These are phyloP conservation scores for Annulohypoxylon maeteangense DNA, from an alignment of 495 filamentous ascomycete genomes.

Conservation along the genomic window DNA sequence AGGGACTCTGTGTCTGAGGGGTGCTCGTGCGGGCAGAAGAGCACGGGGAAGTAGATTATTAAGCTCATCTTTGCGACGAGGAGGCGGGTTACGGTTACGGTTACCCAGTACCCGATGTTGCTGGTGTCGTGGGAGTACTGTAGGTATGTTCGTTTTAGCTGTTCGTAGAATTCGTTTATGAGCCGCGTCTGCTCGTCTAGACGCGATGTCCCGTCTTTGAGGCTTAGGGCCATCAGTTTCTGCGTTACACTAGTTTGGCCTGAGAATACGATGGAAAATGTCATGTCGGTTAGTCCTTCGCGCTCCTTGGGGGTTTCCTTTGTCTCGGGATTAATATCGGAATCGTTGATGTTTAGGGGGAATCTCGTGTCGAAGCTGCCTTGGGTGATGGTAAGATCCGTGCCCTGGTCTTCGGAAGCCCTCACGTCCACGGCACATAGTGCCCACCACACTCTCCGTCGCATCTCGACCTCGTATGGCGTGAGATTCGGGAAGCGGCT, in stretches of 20 bases:
- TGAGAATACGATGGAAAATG: conserved; percentile 42
- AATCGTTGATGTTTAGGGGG: conserved; percentile 60
- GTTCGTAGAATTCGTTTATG: conserved; percentile 55
- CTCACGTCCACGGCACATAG: conserved; percentile 55
- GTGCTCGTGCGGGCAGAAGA: conserved; percentile 48
- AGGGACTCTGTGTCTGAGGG: conserved; percentile 52
- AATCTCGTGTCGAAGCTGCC: conserved; percentile 54
- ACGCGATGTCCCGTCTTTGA: conserved; percentile 36
- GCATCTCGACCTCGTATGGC: conserved; percentile 61
- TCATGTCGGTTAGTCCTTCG: conserved; percentile 52
- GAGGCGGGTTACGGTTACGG: conserved; percentile 54
- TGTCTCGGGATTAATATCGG: conserved; percentile 53
- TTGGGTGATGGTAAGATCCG: conserved; percentile 52
- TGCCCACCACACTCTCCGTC: conserved; percentile 61
- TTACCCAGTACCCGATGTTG: conserved; percentile 57
- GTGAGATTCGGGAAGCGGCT: conserved; percentile 51
- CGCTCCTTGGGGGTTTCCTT: conserved; percentile 47
- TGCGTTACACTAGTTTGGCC: conserved; percentile 49
- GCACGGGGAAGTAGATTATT: conserved; percentile 57
- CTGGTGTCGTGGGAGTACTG: conserved; percentile 49
- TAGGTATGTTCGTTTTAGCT: conserved; percentile 57
- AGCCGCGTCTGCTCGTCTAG: conserved; percentile 59
- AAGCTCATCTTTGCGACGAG: conserved; percentile 60
- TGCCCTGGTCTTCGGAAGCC: conserved; percentile 54
- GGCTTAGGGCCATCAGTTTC: conserved; percentile 52